These are phyloP conservation scores for Emericellopsis cladophorae DNA, from an alignment of 2,329 filamentous ascomycete species.

Conservation along the genomic window DNA sequence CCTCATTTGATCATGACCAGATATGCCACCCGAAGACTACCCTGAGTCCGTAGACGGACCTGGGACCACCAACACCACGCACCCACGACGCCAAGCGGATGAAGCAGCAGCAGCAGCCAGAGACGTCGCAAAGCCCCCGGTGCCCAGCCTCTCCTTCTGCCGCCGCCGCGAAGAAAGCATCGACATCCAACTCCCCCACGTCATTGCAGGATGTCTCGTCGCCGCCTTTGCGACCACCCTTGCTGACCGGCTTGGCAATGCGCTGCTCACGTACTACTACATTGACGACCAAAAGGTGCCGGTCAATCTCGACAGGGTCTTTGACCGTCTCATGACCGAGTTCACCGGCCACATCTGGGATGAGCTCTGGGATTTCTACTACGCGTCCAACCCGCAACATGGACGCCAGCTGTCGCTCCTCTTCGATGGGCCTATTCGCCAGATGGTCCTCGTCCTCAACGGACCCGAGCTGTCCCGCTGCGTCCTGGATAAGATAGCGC, in stretches of 20 bases:
- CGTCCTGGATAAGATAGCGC: constrained; percentile 19
- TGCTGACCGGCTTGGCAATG: constrained; percentile 19
- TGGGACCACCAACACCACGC: constrained; percentile 3
- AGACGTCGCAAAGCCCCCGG: constrained; percentile 17
- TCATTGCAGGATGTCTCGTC: constrained; percentile 20
- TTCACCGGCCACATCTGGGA: constrained; percentile 21
- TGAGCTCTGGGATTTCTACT: constrained; percentile 21
- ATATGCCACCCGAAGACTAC: constrained; percentile 14
- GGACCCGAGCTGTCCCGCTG: constrained; percentile 20
- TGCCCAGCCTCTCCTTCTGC: constrained; percentile 16
- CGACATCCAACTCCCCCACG: constrained; percentile 19
- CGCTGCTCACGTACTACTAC: constrained; percentile 23
- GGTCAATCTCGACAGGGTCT: constrained; percentile 20
- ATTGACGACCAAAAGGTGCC: constrained; percentile 15
- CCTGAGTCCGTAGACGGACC: constrained; percentile 12
- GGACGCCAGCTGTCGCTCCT: constrained; percentile 17
- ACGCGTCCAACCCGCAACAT: constrained; percentile 12
- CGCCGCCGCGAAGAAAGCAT: constrained; percentile 14
- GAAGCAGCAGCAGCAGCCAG: not conserved
- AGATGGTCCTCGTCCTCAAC: constrained; percentile 21
- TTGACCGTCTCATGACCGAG: constrained; percentile 19
- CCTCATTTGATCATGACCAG: constrained; percentile 11
- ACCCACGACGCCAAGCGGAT: not conserved
- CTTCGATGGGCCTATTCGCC: constrained; percentile 23
- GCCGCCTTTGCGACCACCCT: constrained; percentile 20